A percentile compares a stretch with the other conserved stretches of the same genome.
These are phyloP conservation scores for Lipomyces sp. DNA, from an alignment of 805 yeast genomes.

Conservation along the genomic window DNA sequence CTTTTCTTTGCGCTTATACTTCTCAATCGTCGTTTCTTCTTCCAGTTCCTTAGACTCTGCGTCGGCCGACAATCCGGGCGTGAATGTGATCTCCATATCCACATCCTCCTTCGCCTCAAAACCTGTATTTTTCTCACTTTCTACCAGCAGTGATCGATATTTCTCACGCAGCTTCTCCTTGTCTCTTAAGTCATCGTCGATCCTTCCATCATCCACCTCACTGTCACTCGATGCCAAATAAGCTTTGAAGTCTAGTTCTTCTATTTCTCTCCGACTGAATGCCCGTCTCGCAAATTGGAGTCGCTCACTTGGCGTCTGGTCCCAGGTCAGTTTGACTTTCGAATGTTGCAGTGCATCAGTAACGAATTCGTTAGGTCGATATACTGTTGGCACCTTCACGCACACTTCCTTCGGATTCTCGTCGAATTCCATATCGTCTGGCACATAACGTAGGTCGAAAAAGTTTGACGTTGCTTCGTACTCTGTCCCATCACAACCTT, in stretches of 20 bases:
- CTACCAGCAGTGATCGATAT: slow-evolving; percentile 59
- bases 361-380: slow-evolving; percentile 79
- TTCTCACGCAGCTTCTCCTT: slow-evolving; percentile 54
- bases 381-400: slow-evolving; percentile 69
- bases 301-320: slow-evolving; percentile 94
- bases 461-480: slow-evolving; percentile 94
- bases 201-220: slow-evolving; percentile 59
- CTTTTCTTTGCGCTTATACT: slow-evolving; percentile 83
- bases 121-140: slow-evolving; percentile 41
- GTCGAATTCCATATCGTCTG: slow-evolving; percentile 89
- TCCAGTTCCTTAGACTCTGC: slow-evolving; percentile 47
- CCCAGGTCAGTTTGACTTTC: slow-evolving; percentile 96
- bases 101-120: slow-evolving; percentile 61
- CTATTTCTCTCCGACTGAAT: slow-evolving; percentile 82
- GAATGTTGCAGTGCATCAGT: slow-evolving; percentile 97
- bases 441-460: slow-evolving; percentile 89
- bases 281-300: slow-evolving; percentile 73
- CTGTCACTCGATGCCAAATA: slow-evolving; percentile 77
- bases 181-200: slow-evolving; percentile 24
- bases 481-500: slow-evolving; percentile 91
- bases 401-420: slow-evolving; percentile 78
- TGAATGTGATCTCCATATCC: slow-evolving; percentile 95
- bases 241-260: slow-evolving; percentile 74
- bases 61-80: slow-evolving; percentile 73
- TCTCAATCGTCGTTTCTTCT: slow-evolving; percentile 76